Conservation (phyloP, 2,329 filamentous ascomycete species). For the Ophiosphaerella korrae region DNA sequence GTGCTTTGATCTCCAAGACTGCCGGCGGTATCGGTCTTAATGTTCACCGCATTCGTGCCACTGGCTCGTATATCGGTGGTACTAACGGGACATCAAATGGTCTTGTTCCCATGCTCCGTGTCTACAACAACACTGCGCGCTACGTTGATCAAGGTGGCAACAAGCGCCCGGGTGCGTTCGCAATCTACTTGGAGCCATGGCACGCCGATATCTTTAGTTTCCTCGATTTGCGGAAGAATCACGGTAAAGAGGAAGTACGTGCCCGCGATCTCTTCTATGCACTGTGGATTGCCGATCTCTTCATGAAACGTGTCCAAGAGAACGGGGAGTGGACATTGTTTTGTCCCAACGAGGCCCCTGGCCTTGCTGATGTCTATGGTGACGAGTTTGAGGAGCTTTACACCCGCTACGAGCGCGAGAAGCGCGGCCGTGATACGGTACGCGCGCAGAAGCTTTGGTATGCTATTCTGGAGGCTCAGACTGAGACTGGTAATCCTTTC, state of each 20-base stretch:
- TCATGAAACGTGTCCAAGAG: slow-evolving; percentile 99
- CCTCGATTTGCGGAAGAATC: slow-evolving; percentile 97
- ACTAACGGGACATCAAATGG: slow-evolving; percentile 99
- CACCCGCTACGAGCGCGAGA: slow-evolving; percentile 84
- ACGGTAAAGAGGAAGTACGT: slow-evolving; percentile 97
- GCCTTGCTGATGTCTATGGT: slow-evolving; percentile 93
- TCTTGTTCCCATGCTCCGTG: slow-evolving; percentile 95
- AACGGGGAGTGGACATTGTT: slow-evolving; percentile 97
- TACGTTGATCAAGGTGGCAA: slow-evolving; percentile 99
- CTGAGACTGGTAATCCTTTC: slow-evolving; percentile 97
- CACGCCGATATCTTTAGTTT: slow-evolving; percentile 98
- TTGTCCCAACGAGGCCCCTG: slow-evolving; percentile 96
- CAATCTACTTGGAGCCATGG: slow-evolving; percentile 99
- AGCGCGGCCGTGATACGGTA: slow-evolving; percentile 85
- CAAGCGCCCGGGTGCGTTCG: slow-evolving; percentile 97
- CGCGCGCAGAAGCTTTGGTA: slow-evolving; percentile 99
- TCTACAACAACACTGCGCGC: slow-evolving; percentile 98
- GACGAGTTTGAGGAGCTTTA: slow-evolving; percentile 97
- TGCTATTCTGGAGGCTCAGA: slow-evolving; percentile 95
- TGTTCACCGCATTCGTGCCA: slow-evolving; percentile 93
- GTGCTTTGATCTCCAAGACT: slow-evolving; percentile 99
- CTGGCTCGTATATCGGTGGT: slow-evolving; percentile 95
- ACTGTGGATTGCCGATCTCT: slow-evolving; percentile 97
- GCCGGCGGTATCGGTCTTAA: slow-evolving; percentile 97
- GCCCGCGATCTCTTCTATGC: slow-evolving; percentile 97